Evolutionary conservation across 2,329 filamentous ascomycete species (phyloP), one percentile per base, ranked within the genome.

Genomic region (Ascochyta lentis): DNA sequence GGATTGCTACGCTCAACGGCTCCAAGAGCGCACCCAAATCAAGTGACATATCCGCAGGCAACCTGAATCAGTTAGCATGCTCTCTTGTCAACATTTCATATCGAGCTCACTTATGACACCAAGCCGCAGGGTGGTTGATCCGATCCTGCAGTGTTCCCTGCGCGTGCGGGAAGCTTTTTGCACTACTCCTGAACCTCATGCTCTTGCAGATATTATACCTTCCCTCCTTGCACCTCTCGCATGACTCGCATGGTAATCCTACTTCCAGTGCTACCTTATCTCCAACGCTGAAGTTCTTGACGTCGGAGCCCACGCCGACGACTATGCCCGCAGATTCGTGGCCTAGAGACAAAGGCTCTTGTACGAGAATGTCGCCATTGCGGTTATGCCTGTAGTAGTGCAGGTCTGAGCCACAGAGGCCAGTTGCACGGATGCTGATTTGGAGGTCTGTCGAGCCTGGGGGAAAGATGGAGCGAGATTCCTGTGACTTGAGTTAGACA

Each of bases 181-280:
- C 85, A 49, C 81, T 84, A 64, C 81, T 84, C 56, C 84, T 72
- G 67, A 87, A 87, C 37, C 77, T 78, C 78, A 88, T 81, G 8
- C 76, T 76, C 23, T 81, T 81, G 76, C 85, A 88, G 60, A 88
- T 84, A 63, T 88, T 88, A 70, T 87, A 87, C 46, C 85, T 75
- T 47, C 83, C 84, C 52, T 81, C 78, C 39, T 77, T 74, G 68
- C 85, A 88, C 47, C 83, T 75, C 22, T 78, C 73, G 67, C 85
- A 88, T 37, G 73, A 69, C 35, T 90, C 87, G 79, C 94, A 98
- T 0, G 92, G 91, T 48, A 91, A 84, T 46, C 94, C 94, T 13
- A 96, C 94, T 81, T 98, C 94, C 38, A 98, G 81, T n/a, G 94
- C 92, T 19, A 97, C 89, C 66, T 90, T 88, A 78, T 97, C 93